Evolutionary conservation across 2,329 filamentous ascomycete species (phyloP).

Genomic region (Colletotrichum camelliae): DNA sequence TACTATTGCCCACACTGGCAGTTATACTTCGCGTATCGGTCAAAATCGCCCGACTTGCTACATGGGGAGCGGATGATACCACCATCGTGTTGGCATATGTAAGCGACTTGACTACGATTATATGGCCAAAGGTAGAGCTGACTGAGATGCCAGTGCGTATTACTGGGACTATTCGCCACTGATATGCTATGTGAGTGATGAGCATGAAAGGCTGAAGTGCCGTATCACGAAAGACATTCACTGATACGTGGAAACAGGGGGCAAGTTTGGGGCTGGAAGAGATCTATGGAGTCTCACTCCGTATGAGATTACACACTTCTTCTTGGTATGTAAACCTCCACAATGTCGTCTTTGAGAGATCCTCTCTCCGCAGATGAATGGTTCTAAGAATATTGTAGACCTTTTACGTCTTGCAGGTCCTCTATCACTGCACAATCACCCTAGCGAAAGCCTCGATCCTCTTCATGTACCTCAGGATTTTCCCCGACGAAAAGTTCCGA

Average conservation of each 20-base stretch:
- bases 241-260: rapidly evolving
- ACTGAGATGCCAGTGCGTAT: neutral
- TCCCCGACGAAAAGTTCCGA: slow-evolving; percentile 34
- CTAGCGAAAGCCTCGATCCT: slow-evolving; percentile 41
- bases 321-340: neutral
- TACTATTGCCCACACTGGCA: neutral
- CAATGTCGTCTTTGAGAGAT: rapidly evolving
- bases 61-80: neutral
- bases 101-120: neutral
- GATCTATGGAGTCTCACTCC: neutral
- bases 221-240: too few species aligned
- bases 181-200: neutral
- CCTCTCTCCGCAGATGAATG: rapidly evolving
- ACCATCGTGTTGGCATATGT: neutral
- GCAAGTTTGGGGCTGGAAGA: neutral
- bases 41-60: neutral
- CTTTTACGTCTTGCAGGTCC: neutral
- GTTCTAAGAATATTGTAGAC: neutral
- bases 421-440: slow-evolving; percentile 34
- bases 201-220: neutral
- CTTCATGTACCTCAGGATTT: slow-evolving; percentile 40
- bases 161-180: rapidly evolving
- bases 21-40: neutral
- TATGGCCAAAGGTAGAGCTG: rapidly evolving
- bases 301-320: neutral